Percentiles rank a stretch among this genome's conserved stretches.
Evolutionary conservation across 805 yeast species (phyloP).

Genomic region (Candida ortonii): DNA sequence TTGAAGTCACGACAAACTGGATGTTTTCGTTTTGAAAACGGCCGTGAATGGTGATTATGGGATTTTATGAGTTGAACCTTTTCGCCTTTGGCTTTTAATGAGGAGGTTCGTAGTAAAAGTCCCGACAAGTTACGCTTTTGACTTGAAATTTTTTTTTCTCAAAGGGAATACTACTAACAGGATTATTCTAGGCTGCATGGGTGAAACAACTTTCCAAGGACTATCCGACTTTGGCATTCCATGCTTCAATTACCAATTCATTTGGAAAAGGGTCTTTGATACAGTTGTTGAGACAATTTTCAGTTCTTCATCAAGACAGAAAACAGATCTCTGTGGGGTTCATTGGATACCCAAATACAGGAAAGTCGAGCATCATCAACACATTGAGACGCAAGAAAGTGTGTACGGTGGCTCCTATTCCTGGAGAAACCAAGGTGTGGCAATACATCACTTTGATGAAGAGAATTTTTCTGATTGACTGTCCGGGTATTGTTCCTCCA

Average conservation of each 20-base stretch:
- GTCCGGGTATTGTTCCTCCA: conserved; percentile 99
- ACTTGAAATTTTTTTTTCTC: conserved; percentile 3
- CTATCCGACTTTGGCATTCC: conserved; percentile 95
- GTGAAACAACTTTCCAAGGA: conserved; percentile 89
- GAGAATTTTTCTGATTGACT: conserved; percentile 89
- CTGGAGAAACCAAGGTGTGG: conserved; percentile 99
- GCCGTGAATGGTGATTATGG: conserved; percentile 41
- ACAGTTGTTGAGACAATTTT: conserved; percentile 89
- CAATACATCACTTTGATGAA: conserved; percentile 97
- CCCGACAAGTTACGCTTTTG: conserved; percentile 50
- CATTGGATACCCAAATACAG: conserved; percentile 98
- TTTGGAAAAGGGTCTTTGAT: conserved; percentile 97
- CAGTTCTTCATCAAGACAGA: conserved; percentile 85
- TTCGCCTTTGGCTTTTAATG: conserved; percentile 31
- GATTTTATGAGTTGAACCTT: conserved; percentile 83
- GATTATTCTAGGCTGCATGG: conserved; percentile 84
- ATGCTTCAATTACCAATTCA: conserved; percentile 95
- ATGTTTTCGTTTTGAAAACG: conserved; percentile 44
- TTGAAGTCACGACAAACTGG: conserved; percentile 35
- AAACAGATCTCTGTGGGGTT: conserved; percentile 96
- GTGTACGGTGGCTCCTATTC: conserved; percentile 96
- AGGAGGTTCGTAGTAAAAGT: conserved; percentile 82
- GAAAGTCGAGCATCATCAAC: conserved; percentile 93
- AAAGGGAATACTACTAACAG: conserved; percentile 18
- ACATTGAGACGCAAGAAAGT: conserved; percentile 93